Conservation (phyloP, 2,329 filamentous ascomycete genomes). For the Dactylellina drechsleri region DNA sequence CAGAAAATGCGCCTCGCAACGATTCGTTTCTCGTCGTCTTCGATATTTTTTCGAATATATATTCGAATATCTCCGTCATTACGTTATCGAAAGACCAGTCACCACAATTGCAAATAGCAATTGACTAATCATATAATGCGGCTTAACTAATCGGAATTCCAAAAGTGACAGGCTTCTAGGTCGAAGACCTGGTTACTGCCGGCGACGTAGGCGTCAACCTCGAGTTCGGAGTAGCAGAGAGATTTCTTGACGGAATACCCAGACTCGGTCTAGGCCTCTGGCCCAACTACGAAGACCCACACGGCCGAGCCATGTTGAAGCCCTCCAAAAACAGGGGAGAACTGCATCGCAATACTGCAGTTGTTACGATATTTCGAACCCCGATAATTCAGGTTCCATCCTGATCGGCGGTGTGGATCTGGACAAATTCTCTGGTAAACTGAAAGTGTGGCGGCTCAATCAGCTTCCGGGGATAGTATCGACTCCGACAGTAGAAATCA, state of each 20-base stretch:
- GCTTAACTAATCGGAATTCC: background rate
- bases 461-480: no score
- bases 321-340: background rate
- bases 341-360: background rate
- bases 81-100: background rate
- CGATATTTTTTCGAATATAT: background rate
- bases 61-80: background rate
- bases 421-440: background rate
- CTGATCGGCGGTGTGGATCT: constrained; percentile 13
- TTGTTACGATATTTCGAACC: constrained; percentile 6
- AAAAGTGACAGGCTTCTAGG: constrained; percentile 13
- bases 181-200: constrained; percentile 7
- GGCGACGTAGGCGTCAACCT: constrained; percentile 8
- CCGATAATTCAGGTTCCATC: constrained; percentile 1
- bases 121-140: background rate
- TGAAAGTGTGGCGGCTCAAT: no score
- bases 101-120: background rate
- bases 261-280: constrained; percentile 10
- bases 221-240: constrained; percentile 21
- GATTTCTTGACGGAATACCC: constrained; percentile 2
- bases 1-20: no score
- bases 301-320: background rate
- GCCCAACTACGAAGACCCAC: background rate
- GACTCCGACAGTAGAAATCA: no score
- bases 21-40: background rate